Percentiles rank a stretch among this genome's conserved stretches.
Evolutionary conservation across 352 stramenopile genomes (phyloP).

Genomic region (Phytopythium cucurbitacearum): DNA sequence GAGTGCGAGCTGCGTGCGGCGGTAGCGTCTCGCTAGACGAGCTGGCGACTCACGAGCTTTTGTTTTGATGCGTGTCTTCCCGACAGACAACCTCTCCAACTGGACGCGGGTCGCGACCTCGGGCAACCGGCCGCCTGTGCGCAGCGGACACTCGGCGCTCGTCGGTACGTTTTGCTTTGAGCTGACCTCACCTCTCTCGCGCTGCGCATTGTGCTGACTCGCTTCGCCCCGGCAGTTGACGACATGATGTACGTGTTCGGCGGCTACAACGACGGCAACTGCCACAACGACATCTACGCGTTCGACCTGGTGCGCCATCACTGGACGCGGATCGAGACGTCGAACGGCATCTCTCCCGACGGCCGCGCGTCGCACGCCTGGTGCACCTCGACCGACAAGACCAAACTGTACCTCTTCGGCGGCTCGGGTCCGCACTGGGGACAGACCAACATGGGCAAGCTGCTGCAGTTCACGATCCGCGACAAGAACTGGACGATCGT

Average conservation of each 20-base stretch:
- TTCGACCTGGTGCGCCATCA: conserved; percentile 79
- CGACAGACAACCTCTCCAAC: conserved; percentile 51
- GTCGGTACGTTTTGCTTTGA: conserved; percentile 40
- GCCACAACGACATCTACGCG: conserved; percentile 81
- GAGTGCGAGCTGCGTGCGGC: conserved; percentile 1
- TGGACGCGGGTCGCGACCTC: conserved; percentile 77
- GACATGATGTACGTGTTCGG: conserved; percentile 83
- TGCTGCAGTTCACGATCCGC: conserved; percentile 73
- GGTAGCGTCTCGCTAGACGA: not conserved
- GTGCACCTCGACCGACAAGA: conserved; percentile 69
- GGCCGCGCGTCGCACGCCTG: conserved; percentile 71
- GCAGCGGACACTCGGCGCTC: conserved; percentile 75
- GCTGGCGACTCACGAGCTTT: too few species aligned
- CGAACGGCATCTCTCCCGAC: conserved; percentile 67
- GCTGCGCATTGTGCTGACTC: not conserved
- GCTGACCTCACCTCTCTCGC: not conserved
- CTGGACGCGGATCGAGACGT: conserved; percentile 72
- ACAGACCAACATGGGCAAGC: conserved; percentile 85
- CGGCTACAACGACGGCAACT: conserved; percentile 84
- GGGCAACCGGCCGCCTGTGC: conserved; percentile 58
- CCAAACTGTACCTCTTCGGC: conserved; percentile 76
- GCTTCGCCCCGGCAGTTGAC: conserved; percentile 30
- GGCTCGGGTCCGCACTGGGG: conserved; percentile 77
- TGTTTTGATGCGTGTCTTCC: not conserved
- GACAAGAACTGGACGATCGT: conserved; percentile 83